phyloP scores from a whole-genome alignment of 495 filamentous ascomycete species.

The Aspergillus sclerotiicarbonarius region DNA sequence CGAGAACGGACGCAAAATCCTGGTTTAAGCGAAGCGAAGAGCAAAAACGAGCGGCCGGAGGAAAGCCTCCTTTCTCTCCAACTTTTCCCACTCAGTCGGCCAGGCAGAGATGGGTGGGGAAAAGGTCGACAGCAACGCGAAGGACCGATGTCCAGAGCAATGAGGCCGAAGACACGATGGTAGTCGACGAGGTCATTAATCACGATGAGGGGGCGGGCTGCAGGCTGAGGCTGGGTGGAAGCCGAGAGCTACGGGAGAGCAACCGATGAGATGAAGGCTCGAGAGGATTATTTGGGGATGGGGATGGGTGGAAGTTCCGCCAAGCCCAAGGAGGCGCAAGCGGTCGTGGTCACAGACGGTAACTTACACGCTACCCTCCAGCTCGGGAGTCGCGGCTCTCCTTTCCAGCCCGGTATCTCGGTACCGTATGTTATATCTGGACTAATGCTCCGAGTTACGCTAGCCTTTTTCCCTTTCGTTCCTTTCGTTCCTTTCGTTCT shows the following conservation, averaged over 20 bases:
- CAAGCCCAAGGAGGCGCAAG: slow-evolving; percentile 46
- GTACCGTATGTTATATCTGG: neutral
- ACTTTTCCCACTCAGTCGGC: slow-evolving; percentile 34
- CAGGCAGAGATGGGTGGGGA: slow-evolving; percentile 24
- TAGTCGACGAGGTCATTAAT: slow-evolving; percentile 27
- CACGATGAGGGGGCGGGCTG: slow-evolving; percentile 15
- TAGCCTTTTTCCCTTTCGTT: neutral
- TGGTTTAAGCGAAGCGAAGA: slow-evolving; percentile 8
- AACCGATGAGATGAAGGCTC: slow-evolving; percentile 23
- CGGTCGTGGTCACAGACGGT: slow-evolving; percentile 21
- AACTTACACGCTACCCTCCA: slow-evolving; percentile 11
- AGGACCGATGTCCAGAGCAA: slow-evolving; percentile 29
- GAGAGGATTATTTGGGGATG: slow-evolving; percentile 34
- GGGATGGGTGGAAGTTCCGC: slow-evolving; percentile 38
- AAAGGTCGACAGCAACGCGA: slow-evolving; percentile 31
- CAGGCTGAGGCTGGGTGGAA: slow-evolving; percentile 20
- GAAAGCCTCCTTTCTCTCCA: slow-evolving; percentile 49
- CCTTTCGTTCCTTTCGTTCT: neutral
- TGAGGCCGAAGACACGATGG: slow-evolving; percentile 18
- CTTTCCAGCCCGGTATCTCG: slow-evolving; percentile 3
- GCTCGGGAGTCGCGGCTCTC: slow-evolving; percentile 12
- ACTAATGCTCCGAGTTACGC: neutral
- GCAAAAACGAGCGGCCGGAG: slow-evolving; percentile 51
- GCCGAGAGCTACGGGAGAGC: slow-evolving; percentile 21
- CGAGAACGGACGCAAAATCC: neutral